Evolutionary conservation across 108 stramenopile species (phyloP), one percentile per base, ranked within the genome.

Genomic region (Fistulifera pelliculosa): DNA sequence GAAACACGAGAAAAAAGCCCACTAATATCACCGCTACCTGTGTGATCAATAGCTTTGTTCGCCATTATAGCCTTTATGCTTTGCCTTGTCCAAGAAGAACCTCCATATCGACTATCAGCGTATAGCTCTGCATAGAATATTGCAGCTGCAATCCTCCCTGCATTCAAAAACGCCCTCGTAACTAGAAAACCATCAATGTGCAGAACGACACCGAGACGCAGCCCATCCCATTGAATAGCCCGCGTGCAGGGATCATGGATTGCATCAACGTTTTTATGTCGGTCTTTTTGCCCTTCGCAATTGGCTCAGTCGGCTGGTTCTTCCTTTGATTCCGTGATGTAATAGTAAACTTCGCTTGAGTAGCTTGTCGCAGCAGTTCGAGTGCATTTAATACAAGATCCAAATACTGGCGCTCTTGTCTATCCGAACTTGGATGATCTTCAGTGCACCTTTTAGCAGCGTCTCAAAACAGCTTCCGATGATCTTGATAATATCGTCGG

Each of bases 151-250:
- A 66, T 83, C 15, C 75, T 68, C 47, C 72, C 73, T 31, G 68
- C 54, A 16, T 64, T 18, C 21, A 83, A 62, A 44, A 85, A 85
- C 28, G 83, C 81, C 27, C 53, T 38, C 16, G 80, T 83, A 27
- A 87, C 65, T 43, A 65, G 54, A 16, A 76, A 55, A 18, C 90
- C 90, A 53, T 74, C 68, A 21, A 91, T 52, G 0, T 62, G 57
- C 17, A 91, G 42, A 17, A 80, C 81, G 44, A 74, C 56, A 12
- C 90, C 85, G 57, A 64, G 85, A 27, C 81, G 75, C 25, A 85
- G 26, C 16, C 88, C 88, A 57, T 67, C 47, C 88, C 84, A 90
- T 42, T n/a, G 31, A 6, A 35, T 35, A 35, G 31, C 31, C 58
- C 52, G 44, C 6, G 21, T 11, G 11, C 19, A 45, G 6, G 44